phyloP scores from a whole-genome alignment of 2,329 filamentous ascomycete genomes.

The Neonectria sp. region DNA sequence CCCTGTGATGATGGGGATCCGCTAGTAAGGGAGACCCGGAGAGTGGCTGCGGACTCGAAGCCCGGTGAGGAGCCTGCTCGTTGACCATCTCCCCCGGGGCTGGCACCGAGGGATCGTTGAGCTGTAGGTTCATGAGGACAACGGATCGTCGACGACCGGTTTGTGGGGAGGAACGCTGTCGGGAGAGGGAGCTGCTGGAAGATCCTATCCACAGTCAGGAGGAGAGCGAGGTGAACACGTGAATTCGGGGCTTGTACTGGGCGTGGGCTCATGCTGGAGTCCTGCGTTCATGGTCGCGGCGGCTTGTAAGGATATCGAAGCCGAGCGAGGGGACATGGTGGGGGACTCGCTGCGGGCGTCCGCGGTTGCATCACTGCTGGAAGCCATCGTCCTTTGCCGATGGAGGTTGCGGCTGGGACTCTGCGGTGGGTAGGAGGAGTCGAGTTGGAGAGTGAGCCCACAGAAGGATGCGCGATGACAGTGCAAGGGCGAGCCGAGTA shows the following conservation, averaged over 20 bases:
- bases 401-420: not conserved
- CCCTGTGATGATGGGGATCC: slow-evolving; percentile 75
- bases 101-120: slow-evolving; percentile 79
- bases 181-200: slow-evolving; percentile 66
- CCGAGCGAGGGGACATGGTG: slow-evolving; percentile 74
- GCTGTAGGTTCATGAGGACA: slow-evolving; percentile 80
- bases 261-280: slow-evolving; percentile 75
- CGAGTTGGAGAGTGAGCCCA: not conserved
- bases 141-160: slow-evolving; percentile 75
- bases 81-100: slow-evolving; percentile 78
- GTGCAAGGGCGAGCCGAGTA: not conserved
- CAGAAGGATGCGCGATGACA: not conserved
- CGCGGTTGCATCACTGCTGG: slow-evolving; percentile 46
- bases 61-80: slow-evolving; percentile 51
- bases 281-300: slow-evolving; percentile 85
- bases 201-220: slow-evolving; percentile 56
- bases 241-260: slow-evolving; percentile 60
- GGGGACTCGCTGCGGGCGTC: slow-evolving; percentile 62
- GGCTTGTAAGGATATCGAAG: slow-evolving; percentile 80
- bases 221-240: not conserved
- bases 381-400: slow-evolving; percentile 46
- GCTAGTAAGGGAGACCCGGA: slow-evolving; percentile 63
- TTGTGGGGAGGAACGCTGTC: slow-evolving; percentile 61
- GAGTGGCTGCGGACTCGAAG: slow-evolving; percentile 62
- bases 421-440: not conserved